A percentile compares a stretch with the other conserved stretches of the same genome.
Conservation (phyloP, 2,329 filamentous ascomycete genomes). For the Apiospora marii region DNA sequence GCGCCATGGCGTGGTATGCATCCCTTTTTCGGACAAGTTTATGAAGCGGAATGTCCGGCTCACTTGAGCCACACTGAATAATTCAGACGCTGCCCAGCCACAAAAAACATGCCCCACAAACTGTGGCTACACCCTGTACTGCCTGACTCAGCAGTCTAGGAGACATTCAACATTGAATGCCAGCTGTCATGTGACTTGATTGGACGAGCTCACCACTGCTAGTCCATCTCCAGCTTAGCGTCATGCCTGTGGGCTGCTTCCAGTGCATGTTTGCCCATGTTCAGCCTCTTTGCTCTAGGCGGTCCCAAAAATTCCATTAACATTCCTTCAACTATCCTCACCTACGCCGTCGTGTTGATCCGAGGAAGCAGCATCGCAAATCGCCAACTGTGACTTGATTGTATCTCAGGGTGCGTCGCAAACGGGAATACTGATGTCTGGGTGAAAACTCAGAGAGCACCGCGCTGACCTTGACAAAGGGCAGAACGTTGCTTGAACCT, state of each 20-base stretch:
- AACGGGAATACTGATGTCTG: slow-evolving; percentile 20
- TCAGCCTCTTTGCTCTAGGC: slow-evolving; percentile 19
- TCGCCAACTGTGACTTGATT: slow-evolving; percentile 3
- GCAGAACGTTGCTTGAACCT: slow-evolving; percentile 21
- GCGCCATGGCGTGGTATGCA: not conserved
- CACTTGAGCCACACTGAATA: not conserved
- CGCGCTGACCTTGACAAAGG: slow-evolving; percentile 23
- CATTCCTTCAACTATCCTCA: slow-evolving; percentile 22
- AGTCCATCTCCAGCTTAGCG: not conserved
- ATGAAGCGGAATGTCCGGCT: not conserved
- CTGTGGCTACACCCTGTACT: not conserved
- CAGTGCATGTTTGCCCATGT: slow-evolving; percentile 21
- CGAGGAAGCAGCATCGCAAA: slow-evolving; percentile 18
- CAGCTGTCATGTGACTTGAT: not conserved
- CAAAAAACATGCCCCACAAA: not conserved
- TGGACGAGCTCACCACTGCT: not conserved
- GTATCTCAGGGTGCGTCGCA: slow-evolving; percentile 19
- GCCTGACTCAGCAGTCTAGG: not conserved
- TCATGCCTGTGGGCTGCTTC: not conserved
- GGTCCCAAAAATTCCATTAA: slow-evolving; percentile 21
- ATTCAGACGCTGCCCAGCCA: not conserved
- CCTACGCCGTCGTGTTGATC: slow-evolving; percentile 12
- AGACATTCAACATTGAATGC: not conserved
- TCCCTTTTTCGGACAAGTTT: not conserved
- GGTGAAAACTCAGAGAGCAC: slow-evolving; percentile 3